Conservation (phyloP, 495 filamentous ascomycete species). For the Pseudevernia furfuracea region DNA sequence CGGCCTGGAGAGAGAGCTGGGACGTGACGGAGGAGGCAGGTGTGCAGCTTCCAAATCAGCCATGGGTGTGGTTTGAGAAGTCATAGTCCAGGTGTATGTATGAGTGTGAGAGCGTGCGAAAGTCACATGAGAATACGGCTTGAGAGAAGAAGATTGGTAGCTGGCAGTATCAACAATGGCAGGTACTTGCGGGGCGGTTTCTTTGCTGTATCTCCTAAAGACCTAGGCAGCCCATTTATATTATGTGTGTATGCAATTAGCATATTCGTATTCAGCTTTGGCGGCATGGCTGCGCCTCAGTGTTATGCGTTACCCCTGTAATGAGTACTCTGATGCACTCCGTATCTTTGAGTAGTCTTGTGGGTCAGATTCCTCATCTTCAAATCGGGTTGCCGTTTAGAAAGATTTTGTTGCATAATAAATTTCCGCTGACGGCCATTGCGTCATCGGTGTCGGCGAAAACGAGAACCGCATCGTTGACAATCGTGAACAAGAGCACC, state of each 20-base stretch:
- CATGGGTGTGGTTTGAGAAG: neutral
- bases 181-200: neutral
- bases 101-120: neutral
- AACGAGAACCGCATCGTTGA: neutral
- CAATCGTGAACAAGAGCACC: neutral
- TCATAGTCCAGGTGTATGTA: neutral
- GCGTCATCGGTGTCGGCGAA: neutral
- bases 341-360: neutral
- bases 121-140: neutral
- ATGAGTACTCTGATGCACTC: neutral
- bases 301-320: neutral
- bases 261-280: neutral
- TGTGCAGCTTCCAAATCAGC: slow-evolving; percentile 5
- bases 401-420: neutral
- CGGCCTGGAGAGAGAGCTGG: neutral
- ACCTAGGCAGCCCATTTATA: neutral
- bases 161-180: neutral
- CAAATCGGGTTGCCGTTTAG: neutral
- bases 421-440: neutral
- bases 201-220: neutral
- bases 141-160: neutral
- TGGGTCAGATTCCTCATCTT: neutral
- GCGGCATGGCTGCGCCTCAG: neutral
- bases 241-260: neutral
- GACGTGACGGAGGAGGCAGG: neutral